Conservation (phyloP, 2,329 filamentous ascomycete genomes). For the Leptographium flavum region DNA sequence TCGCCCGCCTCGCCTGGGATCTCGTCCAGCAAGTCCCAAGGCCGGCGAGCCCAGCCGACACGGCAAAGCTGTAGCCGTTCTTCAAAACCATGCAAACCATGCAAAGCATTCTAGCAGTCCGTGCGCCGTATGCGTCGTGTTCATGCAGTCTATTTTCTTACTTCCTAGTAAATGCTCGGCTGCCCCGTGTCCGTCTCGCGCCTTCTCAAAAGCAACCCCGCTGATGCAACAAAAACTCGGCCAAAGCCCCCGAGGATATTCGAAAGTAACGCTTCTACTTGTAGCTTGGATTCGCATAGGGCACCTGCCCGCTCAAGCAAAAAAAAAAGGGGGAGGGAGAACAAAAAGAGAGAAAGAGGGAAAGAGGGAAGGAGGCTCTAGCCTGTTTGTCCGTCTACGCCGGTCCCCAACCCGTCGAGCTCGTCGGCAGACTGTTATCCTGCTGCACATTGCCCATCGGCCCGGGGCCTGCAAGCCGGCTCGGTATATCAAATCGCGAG, state of each 20-base stretch:
- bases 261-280: too few species aligned
- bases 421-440: neutral
- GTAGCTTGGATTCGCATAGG: neutral
- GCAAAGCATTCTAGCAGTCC: too few species aligned
- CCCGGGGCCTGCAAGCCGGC: neutral
- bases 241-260: neutral
- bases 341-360: too few species aligned
- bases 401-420: neutral
- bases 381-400: neutral
- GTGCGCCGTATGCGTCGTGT: too few species aligned
- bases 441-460: neutral
- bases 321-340: too few species aligned
- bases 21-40: constrained; percentile 37
- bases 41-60: neutral
- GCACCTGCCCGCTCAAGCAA: too few species aligned
- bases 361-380: neutral
- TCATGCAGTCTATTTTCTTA: neutral
- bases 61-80: neutral
- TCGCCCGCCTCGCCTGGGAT: constrained; percentile 68
- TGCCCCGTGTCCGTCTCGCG: neutral
- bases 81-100: neutral
- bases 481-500: neutral
- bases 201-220: neutral
- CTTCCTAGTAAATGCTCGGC: too few species aligned
- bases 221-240: neutral